Evolutionary conservation across 2,329 filamentous ascomycete genomes (phyloP), one percentile per base, ranked within the genome.

Genomic region (Fusarium cyanostomum): DNA sequence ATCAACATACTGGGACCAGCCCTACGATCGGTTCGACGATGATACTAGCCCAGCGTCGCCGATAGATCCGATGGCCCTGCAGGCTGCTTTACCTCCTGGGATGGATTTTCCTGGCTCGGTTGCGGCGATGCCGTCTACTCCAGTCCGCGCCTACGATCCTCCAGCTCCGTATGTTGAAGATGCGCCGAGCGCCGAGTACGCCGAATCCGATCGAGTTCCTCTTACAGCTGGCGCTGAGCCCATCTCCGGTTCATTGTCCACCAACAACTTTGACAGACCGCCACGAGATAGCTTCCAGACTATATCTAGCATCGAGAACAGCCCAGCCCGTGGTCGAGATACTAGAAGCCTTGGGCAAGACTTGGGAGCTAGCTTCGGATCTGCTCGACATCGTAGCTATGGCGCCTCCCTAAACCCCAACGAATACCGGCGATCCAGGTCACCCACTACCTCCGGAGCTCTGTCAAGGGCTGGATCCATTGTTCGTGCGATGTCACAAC

Each of bases 401-500:
- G 86, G 88, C 51, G 80, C 78, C 71, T 86, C 78, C 66, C 81
- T 86, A 53, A 79, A 77, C 26, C 86, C 86, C 7, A 79, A 77
- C 16, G 82, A 81, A 21, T 75, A 78, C 57, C 80, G 82, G 49
- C 80, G 84, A 39, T 90, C 89, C 38, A 81, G 89, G 34, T 87
- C 89, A 2, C 81, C 86, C 3, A 89, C 88, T 15, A 83, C 85
- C 8, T 83, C 86, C 10, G 85, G 85, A 24, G 89, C 90, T 15
- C 75, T 94, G 49, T 86, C 84, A 21, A 83, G 87, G 67, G 90
- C 91, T 59, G 86, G 90, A 39, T 92, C 90, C 8, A 92, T 93
- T 69, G 86, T 94, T 77, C 86, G 90, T 65, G 87, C 87, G 61
- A 96, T 99, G 88, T 98, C 96, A 28, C 94, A 97, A 79, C 92